These are phyloP conservation scores for Dimargaris xerosporica DNA, from an alignment of 192 early-diverging fungal species.

Conservation along the genomic window DNA sequence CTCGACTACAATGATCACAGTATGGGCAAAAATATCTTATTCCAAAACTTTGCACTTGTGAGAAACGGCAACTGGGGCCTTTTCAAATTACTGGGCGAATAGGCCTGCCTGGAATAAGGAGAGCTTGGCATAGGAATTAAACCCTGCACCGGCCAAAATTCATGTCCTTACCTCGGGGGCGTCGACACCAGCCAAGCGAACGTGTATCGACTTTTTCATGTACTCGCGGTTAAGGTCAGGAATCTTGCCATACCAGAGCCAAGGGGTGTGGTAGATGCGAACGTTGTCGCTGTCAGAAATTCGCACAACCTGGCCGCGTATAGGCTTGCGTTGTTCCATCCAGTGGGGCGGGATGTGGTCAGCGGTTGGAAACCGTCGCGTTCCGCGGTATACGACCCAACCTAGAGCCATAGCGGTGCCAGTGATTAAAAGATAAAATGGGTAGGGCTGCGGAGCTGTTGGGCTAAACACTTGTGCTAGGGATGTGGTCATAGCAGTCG, in stretches of 20 bases:
- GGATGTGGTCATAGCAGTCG: no score
- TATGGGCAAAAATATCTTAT: no score
- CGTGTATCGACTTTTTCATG: conserved; percentile 40
- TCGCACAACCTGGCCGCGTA: conserved; percentile 28
- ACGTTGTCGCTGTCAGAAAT: conserved; percentile 42
- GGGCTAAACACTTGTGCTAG: background rate
- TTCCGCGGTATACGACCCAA: conserved; percentile 1
- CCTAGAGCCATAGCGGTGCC: background rate
- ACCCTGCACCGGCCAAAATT: background rate
- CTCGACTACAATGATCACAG: conserved; percentile 18
- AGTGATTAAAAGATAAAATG: background rate
- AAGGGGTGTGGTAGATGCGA: conserved; percentile 36
- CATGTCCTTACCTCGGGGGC: conserved; percentile 37
- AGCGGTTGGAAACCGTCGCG: conserved; percentile 23
- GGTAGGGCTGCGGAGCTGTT: background rate
- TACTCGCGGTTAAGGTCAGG: conserved; percentile 17
- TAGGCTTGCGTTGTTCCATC: conserved; percentile 17
- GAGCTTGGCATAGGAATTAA: no score
- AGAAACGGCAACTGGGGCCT: no score
- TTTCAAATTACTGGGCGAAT: no score
- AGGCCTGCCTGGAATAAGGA: no score
- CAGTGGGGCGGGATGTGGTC: conserved; percentile 29
- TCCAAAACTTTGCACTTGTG: no score
- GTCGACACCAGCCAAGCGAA: conserved; percentile 52
- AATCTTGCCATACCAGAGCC: conserved; percentile 18